Evolutionary conservation across 2,329 filamentous ascomycete species (phyloP).

Genomic region (Sporothrix pseudoabietina): DNA sequence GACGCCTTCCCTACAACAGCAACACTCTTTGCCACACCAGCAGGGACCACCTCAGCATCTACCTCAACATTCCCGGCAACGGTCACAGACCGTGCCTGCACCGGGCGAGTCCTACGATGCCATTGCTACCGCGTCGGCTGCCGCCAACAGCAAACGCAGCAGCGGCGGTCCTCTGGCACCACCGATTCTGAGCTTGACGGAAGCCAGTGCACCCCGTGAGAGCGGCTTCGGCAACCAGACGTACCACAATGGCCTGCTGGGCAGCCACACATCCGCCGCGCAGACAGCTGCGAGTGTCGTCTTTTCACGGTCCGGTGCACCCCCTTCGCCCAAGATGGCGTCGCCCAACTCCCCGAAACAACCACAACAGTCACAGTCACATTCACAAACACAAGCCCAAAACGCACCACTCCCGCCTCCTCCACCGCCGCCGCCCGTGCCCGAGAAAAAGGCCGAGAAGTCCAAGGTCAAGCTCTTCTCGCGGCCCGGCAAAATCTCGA

Average conservation of each 20-base stretch:
- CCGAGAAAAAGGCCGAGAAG: slow-evolving; percentile 69
- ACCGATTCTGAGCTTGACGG: slow-evolving; percentile 64
- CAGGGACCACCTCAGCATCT: slow-evolving; percentile 47
- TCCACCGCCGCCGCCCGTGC: slow-evolving; percentile 46
- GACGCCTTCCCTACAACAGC: slow-evolving; percentile 39
- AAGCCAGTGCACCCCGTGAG: slow-evolving; percentile 64
- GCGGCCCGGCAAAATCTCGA: slow-evolving; percentile 72
- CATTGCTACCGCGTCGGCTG: slow-evolving; percentile 34
- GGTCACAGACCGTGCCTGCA: slow-evolving; percentile 72
- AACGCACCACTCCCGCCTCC: slow-evolving; percentile 41
- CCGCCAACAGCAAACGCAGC: slow-evolving; percentile 46
- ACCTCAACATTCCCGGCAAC: slow-evolving; percentile 58
- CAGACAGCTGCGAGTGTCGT: slow-evolving; percentile 72
- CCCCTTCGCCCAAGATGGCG: slow-evolving; percentile 53
- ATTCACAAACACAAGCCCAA: slow-evolving; percentile 8
- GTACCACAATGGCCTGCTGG: slow-evolving; percentile 64
- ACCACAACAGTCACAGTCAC: slow-evolving; percentile 35
- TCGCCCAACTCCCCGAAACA: slow-evolving; percentile 35
- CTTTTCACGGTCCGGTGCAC: slow-evolving; percentile 64
- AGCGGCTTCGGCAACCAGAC: slow-evolving; percentile 53
- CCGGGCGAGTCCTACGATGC: slow-evolving; percentile 50
- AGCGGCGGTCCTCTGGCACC: slow-evolving; percentile 59
- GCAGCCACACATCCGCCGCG: slow-evolving; percentile 64
- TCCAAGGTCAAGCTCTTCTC: slow-evolving; percentile 82
- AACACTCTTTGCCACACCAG: slow-evolving; percentile 52